Conservation (phyloP, 768 basidiomycete species). For the Gyrodon lividus region DNA sequence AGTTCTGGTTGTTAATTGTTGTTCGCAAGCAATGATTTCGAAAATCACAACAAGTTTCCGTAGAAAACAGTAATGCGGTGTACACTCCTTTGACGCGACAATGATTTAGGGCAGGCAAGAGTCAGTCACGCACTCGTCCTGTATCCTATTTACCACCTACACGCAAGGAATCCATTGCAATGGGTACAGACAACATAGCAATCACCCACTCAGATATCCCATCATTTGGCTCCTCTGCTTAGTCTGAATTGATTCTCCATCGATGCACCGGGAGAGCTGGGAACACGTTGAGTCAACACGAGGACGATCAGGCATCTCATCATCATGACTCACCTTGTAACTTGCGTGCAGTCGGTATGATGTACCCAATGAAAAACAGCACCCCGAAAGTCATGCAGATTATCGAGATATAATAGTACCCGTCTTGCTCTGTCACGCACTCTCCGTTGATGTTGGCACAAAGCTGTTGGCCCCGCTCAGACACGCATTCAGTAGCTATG, state of each 20-base stretch:
- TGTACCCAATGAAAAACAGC: constrained; percentile 67
- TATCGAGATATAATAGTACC: constrained; percentile 83
- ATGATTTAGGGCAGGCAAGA: constrained; percentile 34
- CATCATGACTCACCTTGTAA: constrained; percentile 68
- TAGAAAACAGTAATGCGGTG: constrained; percentile 27
- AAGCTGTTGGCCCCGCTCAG: constrained; percentile 81
- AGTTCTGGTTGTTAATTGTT: constrained; percentile 3
- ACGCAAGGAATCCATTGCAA: background rate
- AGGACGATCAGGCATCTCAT: constrained; percentile 2
- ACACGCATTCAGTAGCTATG: constrained; percentile 83
- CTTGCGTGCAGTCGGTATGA: constrained; percentile 79
- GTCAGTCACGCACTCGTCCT: too few species aligned
- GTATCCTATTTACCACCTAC: background rate
- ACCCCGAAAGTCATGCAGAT: constrained; percentile 82
- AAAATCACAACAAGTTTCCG: constrained; percentile 16
- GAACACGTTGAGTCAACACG: constrained; percentile 6
- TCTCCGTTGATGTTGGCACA: constrained; percentile 75
- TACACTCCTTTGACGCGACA: constrained; percentile 12
- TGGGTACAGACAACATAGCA: background rate
- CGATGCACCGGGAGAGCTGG: constrained; percentile 67
- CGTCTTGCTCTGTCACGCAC: constrained; percentile 85
- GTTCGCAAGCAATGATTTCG: constrained; percentile 19
- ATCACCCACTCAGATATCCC: background rate
- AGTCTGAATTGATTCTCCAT: constrained; percentile 60
- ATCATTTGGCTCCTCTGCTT: background rate